Conservation (phyloP, 2,329 filamentous ascomycete species). For the Trichoderma sp. region DNA sequence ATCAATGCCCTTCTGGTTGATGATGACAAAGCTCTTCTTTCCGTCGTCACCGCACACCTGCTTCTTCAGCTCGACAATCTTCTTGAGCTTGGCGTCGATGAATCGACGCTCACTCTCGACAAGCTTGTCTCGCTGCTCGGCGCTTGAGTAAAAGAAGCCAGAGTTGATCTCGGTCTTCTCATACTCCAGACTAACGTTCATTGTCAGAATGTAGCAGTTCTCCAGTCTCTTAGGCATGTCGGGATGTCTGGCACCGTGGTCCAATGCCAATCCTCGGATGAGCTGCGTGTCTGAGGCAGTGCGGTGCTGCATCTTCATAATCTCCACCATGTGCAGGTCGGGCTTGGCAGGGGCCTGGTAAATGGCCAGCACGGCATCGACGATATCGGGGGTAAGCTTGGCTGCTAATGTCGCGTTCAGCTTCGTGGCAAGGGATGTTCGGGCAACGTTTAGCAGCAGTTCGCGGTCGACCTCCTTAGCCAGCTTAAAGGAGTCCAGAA, state of each 20-base stretch:
- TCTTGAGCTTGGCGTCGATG: conserved; percentile 92
- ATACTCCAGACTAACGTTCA: conserved; percentile 97
- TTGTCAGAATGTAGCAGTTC: conserved; percentile 89
- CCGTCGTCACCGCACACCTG: conserved; percentile 90
- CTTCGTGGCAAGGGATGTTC: conserved; percentile 93
- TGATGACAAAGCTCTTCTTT: conserved; percentile 94
- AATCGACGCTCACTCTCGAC: conserved; percentile 96
- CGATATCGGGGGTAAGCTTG: conserved; percentile 89
- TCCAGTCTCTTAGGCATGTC: conserved; percentile 97
- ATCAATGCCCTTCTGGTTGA: conserved; percentile 99
- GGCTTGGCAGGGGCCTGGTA: conserved; percentile 87
- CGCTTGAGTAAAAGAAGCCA: conserved; percentile 96
- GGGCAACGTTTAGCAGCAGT: conserved; percentile 85
- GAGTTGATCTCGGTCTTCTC: conserved; percentile 99
- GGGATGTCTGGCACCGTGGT: conserved; percentile 93
- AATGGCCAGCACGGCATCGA: conserved; percentile 93
- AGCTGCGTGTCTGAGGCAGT: conserved; percentile 94
- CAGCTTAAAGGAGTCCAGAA: conserved; percentile 92
- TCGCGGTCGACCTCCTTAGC: conserved; percentile 85
- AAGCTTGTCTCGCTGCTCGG: conserved; percentile 94
- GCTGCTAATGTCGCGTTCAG: conserved; percentile 84
- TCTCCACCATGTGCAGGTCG: conserved; percentile 98
- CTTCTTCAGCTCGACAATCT: conserved; percentile 98
- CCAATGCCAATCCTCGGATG: conserved; percentile 86
- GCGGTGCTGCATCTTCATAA: conserved; percentile 99